These are phyloP conservation scores for Torulaspora maleeae DNA, from an alignment of 805 yeast genomes.

Conservation along the genomic window DNA sequence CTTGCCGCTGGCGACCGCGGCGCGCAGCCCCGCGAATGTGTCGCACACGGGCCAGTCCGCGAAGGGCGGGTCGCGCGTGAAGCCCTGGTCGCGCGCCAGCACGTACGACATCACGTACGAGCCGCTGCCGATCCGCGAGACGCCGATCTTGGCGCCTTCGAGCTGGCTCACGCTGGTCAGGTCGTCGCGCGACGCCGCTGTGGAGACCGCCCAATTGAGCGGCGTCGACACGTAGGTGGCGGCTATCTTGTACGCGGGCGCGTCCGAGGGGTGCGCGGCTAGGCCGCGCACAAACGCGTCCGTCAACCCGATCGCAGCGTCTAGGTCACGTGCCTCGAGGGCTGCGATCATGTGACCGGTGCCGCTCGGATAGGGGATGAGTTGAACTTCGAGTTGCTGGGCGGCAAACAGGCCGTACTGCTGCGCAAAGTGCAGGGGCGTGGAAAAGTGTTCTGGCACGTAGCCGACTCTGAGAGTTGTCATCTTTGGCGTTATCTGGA, in stretches of 20 bases:
- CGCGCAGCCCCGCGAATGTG: slow-evolving; percentile 71
- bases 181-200: slow-evolving; percentile 61
- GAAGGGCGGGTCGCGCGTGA: slow-evolving; percentile 46
- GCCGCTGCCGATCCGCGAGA: slow-evolving; percentile 85
- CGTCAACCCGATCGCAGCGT: slow-evolving; percentile 82
- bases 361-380: slow-evolving; percentile 75
- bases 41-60: slow-evolving; percentile 52
- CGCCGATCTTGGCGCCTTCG: slow-evolving; percentile 63
- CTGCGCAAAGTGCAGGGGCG: slow-evolving; percentile 74
- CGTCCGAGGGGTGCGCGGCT: slow-evolving; percentile 60
- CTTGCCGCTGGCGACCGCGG: slow-evolving; percentile 60
- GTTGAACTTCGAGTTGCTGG: slow-evolving; percentile 50
- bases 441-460: slow-evolving; percentile 88
- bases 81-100: slow-evolving; percentile 49
- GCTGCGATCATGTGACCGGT: slow-evolving; percentile 82
- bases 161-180: slow-evolving; percentile 49
- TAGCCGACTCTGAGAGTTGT: slow-evolving; percentile 57
- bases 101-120: slow-evolving; percentile 90
- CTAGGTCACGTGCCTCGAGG: slow-evolving; percentile 57
- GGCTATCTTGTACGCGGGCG: slow-evolving; percentile 51
- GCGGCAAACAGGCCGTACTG: slow-evolving; percentile 50
- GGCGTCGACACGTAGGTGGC: slow-evolving; percentile 87
- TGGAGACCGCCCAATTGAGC: slow-evolving; percentile 83
- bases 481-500: not conserved
- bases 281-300: slow-evolving; percentile 82